Percentiles rank a stretch among this genome's conserved stretches.
phyloP scores from a whole-genome alignment of 441 rosid species.

The Gossypium aridum region DNA sequence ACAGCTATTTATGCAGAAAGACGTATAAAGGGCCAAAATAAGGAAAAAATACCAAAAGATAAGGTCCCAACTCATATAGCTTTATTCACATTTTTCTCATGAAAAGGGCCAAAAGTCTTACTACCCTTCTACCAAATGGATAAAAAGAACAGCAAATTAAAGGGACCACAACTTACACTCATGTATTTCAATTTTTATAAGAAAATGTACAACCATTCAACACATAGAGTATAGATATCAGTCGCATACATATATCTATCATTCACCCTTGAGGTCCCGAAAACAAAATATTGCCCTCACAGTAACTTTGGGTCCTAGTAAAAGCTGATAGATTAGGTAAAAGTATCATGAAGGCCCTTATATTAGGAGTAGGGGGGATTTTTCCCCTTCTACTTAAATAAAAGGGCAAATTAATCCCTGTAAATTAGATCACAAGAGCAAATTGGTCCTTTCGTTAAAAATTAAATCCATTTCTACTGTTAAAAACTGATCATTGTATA shows the following conservation, averaged over 20 bases:
- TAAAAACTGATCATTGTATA: too few species aligned
- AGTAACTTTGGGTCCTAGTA: not conserved
- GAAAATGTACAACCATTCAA: not conserved
- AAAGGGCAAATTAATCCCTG: too few species aligned
- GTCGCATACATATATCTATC: not conserved
- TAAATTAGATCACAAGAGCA: too few species aligned
- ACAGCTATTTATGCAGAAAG: constrained; percentile 6
- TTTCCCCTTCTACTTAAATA: too few species aligned
- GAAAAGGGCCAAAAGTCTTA: not conserved
- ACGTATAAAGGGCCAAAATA: not conserved
- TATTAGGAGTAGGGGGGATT: too few species aligned
- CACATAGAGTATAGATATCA: not conserved
- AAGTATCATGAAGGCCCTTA: too few species aligned
- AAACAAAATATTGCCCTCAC: not conserved
- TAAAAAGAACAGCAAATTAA: not conserved
- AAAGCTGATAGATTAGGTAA: not conserved
- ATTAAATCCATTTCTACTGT: too few species aligned
- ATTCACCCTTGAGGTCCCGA: not conserved
- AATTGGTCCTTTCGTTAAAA: too few species aligned
- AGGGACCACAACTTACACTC: constrained; percentile 13
- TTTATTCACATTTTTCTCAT: not conserved
- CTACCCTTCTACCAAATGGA: not conserved
- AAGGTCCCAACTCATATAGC: constrained; percentile 14
- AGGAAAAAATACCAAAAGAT: not conserved
- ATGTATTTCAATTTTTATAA: not conserved